Base-by-base conservation (phyloP, 2,329 filamentous ascomycete genomes). In the Sclerotiophoma versabilis region DNA sequence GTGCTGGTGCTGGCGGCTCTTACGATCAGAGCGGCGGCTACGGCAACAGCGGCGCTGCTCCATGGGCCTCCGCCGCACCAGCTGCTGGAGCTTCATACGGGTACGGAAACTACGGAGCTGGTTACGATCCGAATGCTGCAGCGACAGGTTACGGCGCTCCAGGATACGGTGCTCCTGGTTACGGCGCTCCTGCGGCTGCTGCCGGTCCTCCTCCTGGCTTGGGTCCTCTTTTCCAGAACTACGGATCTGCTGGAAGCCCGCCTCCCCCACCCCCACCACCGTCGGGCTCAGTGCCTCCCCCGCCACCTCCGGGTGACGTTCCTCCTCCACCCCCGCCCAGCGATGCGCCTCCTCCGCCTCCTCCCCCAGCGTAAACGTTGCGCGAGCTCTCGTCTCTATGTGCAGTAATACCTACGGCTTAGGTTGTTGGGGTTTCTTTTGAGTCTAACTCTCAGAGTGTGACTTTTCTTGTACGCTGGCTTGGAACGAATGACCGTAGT, bases 181-280 rank as follows among this genome's bases (percentile, higher is more conserved):
- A 76, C 52, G 77, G 76, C 27, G 67, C 64, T 54, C 72, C 76
- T 48, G 62, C 68, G 32, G 60, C 72, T 45, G 84, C 65, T 82
- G 52, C 67, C 78, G 57, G 77, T 36, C 82, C 72, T 50, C 72
- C 72, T 45, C 72, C 83, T 56, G 85, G 84, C 33, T 78, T 88
- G 57, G 87, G 83, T 69, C 84, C 85, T 39, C 79, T 91, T 54
- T 87, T 89, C 66, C 85, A 89, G 73, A 87, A 87, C 66, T 90
- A 85, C 58, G 80, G 83, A 32, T 78, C 77, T 59, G 79, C 74
- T 55, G 76, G 75, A 36, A 77, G 81, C 51, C 84, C 84, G 36
- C 86, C 87, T 22, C 84, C 86, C 1, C 84, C 85, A n/a, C 83
- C 84, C 9, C 83, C 84, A 34, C 86, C 87, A 22, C 84, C 86